These are phyloP conservation scores for Arthrobotrys megalospora DNA, from an alignment of 2,329 filamentous ascomycete species.

Conservation along the genomic window DNA sequence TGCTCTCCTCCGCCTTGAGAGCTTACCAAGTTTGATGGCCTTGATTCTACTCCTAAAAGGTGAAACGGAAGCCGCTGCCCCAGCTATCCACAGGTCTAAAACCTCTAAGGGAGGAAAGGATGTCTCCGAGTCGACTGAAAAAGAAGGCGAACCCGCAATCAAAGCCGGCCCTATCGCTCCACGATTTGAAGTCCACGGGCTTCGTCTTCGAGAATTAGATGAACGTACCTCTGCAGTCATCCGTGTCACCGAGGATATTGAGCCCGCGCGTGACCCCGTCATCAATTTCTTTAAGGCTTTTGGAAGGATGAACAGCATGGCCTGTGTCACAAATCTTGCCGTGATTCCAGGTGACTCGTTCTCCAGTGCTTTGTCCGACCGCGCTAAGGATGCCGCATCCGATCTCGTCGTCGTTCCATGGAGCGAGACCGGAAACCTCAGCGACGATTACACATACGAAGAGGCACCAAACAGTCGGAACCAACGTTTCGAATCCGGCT, in stretches of 20 bases:
- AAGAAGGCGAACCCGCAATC: constrained; percentile 61
- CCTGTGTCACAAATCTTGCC: constrained; percentile 84
- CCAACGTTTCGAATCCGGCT: constrained; percentile 73
- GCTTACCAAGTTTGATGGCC: constrained; percentile 83
- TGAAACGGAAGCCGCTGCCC: constrained; percentile 65
- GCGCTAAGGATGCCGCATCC: constrained; percentile 78
- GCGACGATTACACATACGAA: constrained; percentile 72
- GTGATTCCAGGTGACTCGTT: constrained; percentile 84
- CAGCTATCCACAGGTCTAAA: constrained; percentile 65
- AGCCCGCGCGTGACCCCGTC: constrained; percentile 82
- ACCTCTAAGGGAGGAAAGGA: constrained; percentile 47
- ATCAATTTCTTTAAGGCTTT: constrained; percentile 93
- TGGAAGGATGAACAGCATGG: constrained; percentile 84
- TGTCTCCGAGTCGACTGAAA: neutral
- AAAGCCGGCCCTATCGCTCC: constrained; percentile 46
- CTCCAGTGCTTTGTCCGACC: constrained; percentile 80
- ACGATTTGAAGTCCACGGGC: constrained; percentile 80
- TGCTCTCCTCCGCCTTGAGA: constrained; percentile 89
- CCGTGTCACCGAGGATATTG: constrained; percentile 87
- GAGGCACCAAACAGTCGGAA: constrained; percentile 69
- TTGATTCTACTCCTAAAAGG: constrained; percentile 83
- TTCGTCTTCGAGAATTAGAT: constrained; percentile 86
- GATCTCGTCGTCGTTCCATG: constrained; percentile 88
- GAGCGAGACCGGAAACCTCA: constrained; percentile 84
- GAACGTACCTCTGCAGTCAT: constrained; percentile 97